Base-by-base conservation (phyloP, 306 rosid genomes). In the Fragaria iinumae region DNA sequence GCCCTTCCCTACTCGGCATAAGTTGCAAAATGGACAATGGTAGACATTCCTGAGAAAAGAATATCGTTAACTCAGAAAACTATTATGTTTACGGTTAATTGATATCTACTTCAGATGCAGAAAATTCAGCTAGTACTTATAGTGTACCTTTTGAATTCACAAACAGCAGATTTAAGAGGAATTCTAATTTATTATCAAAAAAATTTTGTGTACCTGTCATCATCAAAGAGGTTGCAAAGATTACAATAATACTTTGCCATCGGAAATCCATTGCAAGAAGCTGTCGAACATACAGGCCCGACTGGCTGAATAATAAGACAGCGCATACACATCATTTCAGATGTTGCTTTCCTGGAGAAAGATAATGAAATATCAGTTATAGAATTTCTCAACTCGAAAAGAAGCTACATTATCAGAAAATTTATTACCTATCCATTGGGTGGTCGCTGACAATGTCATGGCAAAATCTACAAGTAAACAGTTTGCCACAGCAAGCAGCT, bases 21-120 rank as follows among this genome's bases (percentile, higher is more conserved):
- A 77, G 73, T 95, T 92, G 93, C 98, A 95, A 84, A 81, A 92
- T 47, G 98, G 98, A 88, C 98, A 95, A 80, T 92, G 98, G 76
- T 92, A 92, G 21, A 92, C 91, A 75, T 84, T 75, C 92, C 98
- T 93, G 96, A 12, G 29, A 13, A 29, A 52, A 53, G 16, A 62
- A 63, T 8, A 52, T 63, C 14, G 11, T 43, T 39, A 4, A 59
- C 16, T 57, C 52, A 57, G n/a, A 21, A n/a, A 11, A 5, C 14
- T 11, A 27, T 20, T 71, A 8, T 4, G 74, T 29, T 18, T 49
- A 11, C 5, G 0, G 65, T 11, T 60, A 57, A 57, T n/a, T 56
- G 62, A 56, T 10, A 21, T 56, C 63, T 10, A 21, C 32, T 56
- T 10, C 34, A 59, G 34, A 2, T 59, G 7, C 8, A 25, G 34